Percentiles rank a stretch among this genome's conserved stretches.
Evolutionary conservation across 139 green algal genomes (phyloP).

Genomic region (Yamagishiella unicocca): DNA sequence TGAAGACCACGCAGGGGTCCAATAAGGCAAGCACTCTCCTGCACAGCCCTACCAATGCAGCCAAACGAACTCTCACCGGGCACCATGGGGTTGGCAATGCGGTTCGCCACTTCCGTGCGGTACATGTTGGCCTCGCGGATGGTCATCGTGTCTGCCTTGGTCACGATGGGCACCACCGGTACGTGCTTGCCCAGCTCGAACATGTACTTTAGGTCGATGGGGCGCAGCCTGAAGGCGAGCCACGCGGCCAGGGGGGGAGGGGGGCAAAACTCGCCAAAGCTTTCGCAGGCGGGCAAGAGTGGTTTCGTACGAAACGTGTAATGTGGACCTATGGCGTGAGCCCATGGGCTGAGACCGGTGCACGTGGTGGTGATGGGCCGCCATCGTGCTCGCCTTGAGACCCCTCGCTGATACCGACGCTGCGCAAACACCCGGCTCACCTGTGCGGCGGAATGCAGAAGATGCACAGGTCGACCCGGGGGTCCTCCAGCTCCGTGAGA

Average conservation of each 20-base stretch:
- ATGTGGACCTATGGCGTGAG: too few species aligned
- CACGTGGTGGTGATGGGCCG: too few species aligned
- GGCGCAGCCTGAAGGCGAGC: constrained; percentile 67
- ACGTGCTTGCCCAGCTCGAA: constrained; percentile 73
- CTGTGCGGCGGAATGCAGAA: constrained; percentile 85
- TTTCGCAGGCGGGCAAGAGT: too few species aligned
- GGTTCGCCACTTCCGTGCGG: constrained; percentile 74
- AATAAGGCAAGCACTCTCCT: too few species aligned
- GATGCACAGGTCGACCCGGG: constrained; percentile 80
- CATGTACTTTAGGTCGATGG: constrained; percentile 78
- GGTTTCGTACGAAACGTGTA: too few species aligned
- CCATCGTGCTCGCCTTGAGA: too few species aligned
- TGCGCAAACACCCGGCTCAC: constrained; percentile 2
- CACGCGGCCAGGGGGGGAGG: too few species aligned
- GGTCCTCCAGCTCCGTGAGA: constrained; percentile 74
- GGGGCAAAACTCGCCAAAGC: too few species aligned
- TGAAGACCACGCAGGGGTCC: too few species aligned
- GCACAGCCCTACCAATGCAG: too few species aligned
- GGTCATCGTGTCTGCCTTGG: constrained; percentile 87
- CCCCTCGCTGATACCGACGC: too few species aligned
- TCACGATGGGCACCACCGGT: constrained; percentile 82
- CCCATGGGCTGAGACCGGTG: too few species aligned
- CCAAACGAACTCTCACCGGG: constrained; percentile 46
- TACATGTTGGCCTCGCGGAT: constrained; percentile 74
- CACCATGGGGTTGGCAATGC: constrained; percentile 72